These are phyloP conservation scores for Huiozyma sinensis DNA, from an alignment of 805 yeast species.

Conservation along the genomic window DNA sequence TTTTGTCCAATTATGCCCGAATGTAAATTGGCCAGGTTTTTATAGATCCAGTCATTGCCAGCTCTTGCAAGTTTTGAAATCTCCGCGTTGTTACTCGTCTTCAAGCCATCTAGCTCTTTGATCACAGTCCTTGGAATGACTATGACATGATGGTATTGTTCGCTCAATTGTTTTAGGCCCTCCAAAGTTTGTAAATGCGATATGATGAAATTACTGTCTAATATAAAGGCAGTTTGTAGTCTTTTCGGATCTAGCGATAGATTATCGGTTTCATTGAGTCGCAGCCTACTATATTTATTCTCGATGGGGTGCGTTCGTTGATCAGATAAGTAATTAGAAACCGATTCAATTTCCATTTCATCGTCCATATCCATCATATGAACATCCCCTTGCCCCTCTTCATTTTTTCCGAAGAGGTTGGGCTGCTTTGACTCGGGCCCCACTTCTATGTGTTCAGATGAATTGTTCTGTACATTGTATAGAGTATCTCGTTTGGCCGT, in stretches of 20 bases:
- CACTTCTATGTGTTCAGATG: not conserved
- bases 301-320: conserved; percentile 12
- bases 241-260: not conserved
- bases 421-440: not conserved
- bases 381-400: conserved; percentile 29
- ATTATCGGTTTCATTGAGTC: not conserved
- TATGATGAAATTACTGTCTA: conserved; percentile 77
- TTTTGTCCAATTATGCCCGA: conserved; percentile 56
- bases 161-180: conserved; percentile 34
- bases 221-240: conserved; percentile 37
- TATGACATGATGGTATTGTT: conserved; percentile 36
- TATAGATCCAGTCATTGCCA: conserved; percentile 73
- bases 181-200: conserved; percentile 55
- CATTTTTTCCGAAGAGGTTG: not conserved
- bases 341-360: conserved; percentile 32
- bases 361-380: conserved; percentile 42
- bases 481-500: too few species aligned
- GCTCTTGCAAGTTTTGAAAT: conserved; percentile 52
- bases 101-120: conserved; percentile 76
- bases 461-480: not conserved
- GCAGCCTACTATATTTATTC: not conserved
- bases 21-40: conserved; percentile 40
- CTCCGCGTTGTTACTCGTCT: conserved; percentile 32
- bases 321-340: conserved; percentile 33
- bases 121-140: conserved; percentile 64